phyloP scores from a whole-genome alignment of 2,329 filamentous ascomycete species.

The Pseudophaeomoniella oleicola region DNA sequence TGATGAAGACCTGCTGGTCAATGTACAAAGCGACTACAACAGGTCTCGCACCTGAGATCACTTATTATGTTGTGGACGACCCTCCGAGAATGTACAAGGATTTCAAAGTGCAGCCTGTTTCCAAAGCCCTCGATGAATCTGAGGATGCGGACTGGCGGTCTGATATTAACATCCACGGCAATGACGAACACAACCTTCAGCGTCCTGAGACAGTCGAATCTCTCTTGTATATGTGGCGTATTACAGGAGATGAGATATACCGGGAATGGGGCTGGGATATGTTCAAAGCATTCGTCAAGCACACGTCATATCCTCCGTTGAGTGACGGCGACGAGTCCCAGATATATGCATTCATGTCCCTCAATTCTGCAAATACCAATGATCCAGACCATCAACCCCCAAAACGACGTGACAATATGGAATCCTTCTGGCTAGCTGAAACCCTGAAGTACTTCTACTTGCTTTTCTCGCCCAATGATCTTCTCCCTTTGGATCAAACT shows the following conservation, averaged over 20 bases:
- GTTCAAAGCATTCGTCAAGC: slow-evolving; percentile 77
- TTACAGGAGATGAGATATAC: slow-evolving; percentile 80
- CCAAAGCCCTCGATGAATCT: slow-evolving; percentile 29
- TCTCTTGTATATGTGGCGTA: slow-evolving; percentile 96
- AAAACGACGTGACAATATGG: slow-evolving; percentile 72
- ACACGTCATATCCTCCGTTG: neutral
- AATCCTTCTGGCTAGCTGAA: slow-evolving; percentile 97
- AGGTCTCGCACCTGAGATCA: slow-evolving; percentile 87
- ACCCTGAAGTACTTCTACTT: slow-evolving; percentile 97
- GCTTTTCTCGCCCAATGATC: slow-evolving; percentile 69
- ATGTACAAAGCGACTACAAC: slow-evolving; percentile 89
- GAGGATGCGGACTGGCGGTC: slow-evolving; percentile 52
- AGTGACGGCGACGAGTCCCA: slow-evolving; percentile 40
- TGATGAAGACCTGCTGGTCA: slow-evolving; percentile 95
- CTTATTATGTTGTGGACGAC: slow-evolving; percentile 66
- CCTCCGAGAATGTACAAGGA: slow-evolving; percentile 32
- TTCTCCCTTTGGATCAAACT: slow-evolving; percentile 71
- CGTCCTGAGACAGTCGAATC: slow-evolving; percentile 94
- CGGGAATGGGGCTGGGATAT: slow-evolving; percentile 98
- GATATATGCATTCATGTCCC: slow-evolving; percentile 11
- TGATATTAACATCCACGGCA: slow-evolving; percentile 65
- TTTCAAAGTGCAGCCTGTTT: neutral
- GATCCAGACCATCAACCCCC: slow-evolving; percentile 1
- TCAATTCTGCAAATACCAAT: slow-evolving; percentile 3
- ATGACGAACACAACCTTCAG: slow-evolving; percentile 87